Percentiles rank a stretch among this genome's conserved stretches.
These are phyloP conservation scores for Sporothrix mexicana DNA, from an alignment of 2,329 filamentous ascomycete genomes.

Conservation along the genomic window DNA sequence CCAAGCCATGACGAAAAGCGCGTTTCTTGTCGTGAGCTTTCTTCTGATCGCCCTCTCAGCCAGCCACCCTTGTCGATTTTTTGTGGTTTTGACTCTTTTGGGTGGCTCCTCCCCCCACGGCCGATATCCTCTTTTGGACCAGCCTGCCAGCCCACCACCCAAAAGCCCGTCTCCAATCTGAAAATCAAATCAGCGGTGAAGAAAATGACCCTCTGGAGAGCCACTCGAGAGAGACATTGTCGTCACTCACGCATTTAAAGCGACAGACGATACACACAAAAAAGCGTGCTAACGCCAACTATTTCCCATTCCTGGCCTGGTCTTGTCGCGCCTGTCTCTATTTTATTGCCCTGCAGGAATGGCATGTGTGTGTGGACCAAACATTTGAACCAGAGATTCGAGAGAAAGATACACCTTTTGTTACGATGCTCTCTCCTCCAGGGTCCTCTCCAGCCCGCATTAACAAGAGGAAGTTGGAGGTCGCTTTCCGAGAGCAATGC, in stretches of 20 bases:
- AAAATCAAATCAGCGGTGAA: conserved; percentile 29
- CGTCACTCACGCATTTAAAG: too few relatives aligned
- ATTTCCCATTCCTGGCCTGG: conserved; percentile 27
- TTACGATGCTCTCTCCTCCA: not conserved
- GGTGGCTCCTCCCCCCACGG: conserved; percentile 3
- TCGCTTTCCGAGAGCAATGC: conserved; percentile 5
- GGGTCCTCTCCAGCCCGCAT: conserved; percentile 5
- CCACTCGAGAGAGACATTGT: not conserved
- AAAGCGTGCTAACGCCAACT: conserved; percentile 20
- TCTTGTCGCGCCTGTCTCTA: not conserved
- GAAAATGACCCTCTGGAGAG: conserved; percentile 3
- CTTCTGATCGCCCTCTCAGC: not conserved
- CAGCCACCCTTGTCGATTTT: conserved; percentile 7
- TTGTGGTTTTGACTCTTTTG: not conserved
- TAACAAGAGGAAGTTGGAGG: not conserved
- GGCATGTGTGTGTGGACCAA: conserved; percentile 25
- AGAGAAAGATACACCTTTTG: not conserved
- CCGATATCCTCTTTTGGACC: conserved; percentile 25
- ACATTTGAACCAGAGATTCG: not conserved
- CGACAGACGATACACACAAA: not conserved
- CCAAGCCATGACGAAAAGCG: conserved; percentile 26
- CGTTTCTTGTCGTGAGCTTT: not conserved
- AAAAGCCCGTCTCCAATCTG: not conserved
- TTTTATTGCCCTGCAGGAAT: conserved; percentile 22
- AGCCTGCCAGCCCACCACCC: not conserved